Base-by-base conservation (phyloP, 768 basidiomycete species). In the Ramaria sp. region DNA sequence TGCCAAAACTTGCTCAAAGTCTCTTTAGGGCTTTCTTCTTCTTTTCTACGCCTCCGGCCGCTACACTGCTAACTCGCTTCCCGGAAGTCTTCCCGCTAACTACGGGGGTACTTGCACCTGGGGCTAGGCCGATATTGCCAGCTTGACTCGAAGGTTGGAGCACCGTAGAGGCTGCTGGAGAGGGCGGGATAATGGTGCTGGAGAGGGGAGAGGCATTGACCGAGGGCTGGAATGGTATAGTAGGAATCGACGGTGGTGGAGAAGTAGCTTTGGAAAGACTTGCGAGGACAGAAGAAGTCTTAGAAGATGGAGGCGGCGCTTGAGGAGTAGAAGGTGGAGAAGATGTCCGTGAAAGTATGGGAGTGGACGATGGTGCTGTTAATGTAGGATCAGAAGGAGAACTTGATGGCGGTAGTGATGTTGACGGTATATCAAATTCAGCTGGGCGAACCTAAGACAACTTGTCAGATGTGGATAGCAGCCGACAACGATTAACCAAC, bases 1-100 rank as follows among this genome's bases (percentile, higher is more conserved):
- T 18, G 38, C 5, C 10, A 5, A 32, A 10, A 10, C 41, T 4
- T 42, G 13, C 45, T 57, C 38, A 91, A 66, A 91, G 68, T 59
- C 88, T 74, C 69, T 87, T 91, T 61, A 91, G 69, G 3, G 88
- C 89, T 73, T 90, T 91, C 77, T 91, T 91, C 66, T 89, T 74
- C 71, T 91, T 91, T 69, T 89, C 88, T 3, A 78, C 79, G 1
- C 80, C 80, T 2, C 73, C 75, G 5, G 69, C 64, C 0, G 66
- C 73, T 10, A 69, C 70, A 1, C 75, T 44, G 27, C 56, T 44
- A 13, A 36, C 51, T 25, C 44, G 30, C 22, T 50, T 47, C 30
- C 41, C 44, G 32, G 45, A 25, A 39, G 39, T 37, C 42, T 51
- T 41, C 10, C 53, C 74, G 0, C 81, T 1, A 83, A 79, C 15